A percentile compares a stretch with the other conserved stretches of the same genome.
These are phyloP conservation scores for Stachybotrys chartarum DNA, from an alignment of 2,329 filamentous ascomycete genomes.

Conservation along the genomic window DNA sequence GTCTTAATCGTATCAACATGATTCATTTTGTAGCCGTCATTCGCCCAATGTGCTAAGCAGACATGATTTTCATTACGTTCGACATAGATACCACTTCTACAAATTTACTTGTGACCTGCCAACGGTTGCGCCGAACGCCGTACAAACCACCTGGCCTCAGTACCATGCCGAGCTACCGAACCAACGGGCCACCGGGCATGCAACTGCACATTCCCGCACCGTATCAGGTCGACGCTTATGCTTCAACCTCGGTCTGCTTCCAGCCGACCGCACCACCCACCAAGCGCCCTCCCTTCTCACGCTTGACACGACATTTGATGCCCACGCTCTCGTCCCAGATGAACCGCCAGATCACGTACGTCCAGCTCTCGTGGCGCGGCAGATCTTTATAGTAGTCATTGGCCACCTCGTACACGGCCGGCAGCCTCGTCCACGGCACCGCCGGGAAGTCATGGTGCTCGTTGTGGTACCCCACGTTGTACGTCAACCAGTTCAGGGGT, in stretches of 20 bases:
- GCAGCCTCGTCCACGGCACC: slow-evolving; percentile 86
- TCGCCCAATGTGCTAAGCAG: no score
- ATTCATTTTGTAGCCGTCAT: neutral
- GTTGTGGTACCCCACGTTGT: slow-evolving; percentile 97
- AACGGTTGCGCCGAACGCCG: neutral
- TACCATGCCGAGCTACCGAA: neutral
- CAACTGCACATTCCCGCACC: neutral
- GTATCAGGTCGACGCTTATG: slow-evolving; percentile 27
- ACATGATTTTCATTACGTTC: no score
- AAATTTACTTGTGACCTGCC: no score
- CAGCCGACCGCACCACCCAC: slow-evolving; percentile 49
- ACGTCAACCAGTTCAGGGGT: slow-evolving; percentile 82
- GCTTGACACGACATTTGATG: slow-evolving; percentile 87
- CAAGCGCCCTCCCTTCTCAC: slow-evolving; percentile 65
- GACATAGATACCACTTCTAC: no score
- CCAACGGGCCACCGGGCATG: no score
- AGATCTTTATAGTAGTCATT: slow-evolving; percentile 87
- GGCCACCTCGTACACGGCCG: slow-evolving; percentile 69
- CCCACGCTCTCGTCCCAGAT: slow-evolving; percentile 85
- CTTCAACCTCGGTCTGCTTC: slow-evolving; percentile 64
- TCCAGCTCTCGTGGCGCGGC: slow-evolving; percentile 84
- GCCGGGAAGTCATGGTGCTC: slow-evolving; percentile 99
- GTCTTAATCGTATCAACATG: neutral
- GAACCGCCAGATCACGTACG: slow-evolving; percentile 91
- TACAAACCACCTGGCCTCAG: neutral